phyloP scores from a whole-genome alignment of 371 early-diverging fungal species.

The Mucor ambiguus region DNA sequence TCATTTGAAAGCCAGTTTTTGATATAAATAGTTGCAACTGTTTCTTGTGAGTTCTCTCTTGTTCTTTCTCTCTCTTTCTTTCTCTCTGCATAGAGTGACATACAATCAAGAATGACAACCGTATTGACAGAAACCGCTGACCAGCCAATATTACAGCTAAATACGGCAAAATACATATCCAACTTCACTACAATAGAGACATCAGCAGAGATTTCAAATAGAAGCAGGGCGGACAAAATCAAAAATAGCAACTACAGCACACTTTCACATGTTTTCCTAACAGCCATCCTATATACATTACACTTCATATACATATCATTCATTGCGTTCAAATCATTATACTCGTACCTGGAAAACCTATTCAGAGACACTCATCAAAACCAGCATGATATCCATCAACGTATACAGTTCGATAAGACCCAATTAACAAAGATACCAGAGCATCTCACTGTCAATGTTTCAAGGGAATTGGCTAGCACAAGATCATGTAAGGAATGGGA shows the following conservation, averaged over 20 bases:
- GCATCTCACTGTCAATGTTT: constrained; percentile 41
- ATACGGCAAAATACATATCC: constrained; percentile 9
- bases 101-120: constrained; percentile 4
- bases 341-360: constrained; percentile 6
- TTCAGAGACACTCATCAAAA: background rate
- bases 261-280: constrained; percentile 9
- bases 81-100: background rate
- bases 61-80: background rate
- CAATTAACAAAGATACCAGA: constrained; percentile 48
- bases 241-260: background rate
- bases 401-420: constrained; percentile 31
- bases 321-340: constrained; percentile 17
- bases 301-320: constrained; percentile 33
- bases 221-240: constrained; percentile 8
- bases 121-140: constrained; percentile 7
- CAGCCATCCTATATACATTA: constrained; percentile 20
- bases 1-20: constrained; percentile 4
- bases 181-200: constrained; percentile 5
- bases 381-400: constrained; percentile 9
- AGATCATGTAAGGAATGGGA: constrained; percentile 39
- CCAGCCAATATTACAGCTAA: background rate
- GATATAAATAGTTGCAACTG: background rate
- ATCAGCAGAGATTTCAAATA: constrained; percentile 10
- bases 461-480: constrained; percentile 33
- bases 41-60: background rate